A percentile compares a stretch with the other conserved stretches of the same genome.
Conservation (phyloP, 805 yeast genomes). For the Yarrowia keelungensis region DNA sequence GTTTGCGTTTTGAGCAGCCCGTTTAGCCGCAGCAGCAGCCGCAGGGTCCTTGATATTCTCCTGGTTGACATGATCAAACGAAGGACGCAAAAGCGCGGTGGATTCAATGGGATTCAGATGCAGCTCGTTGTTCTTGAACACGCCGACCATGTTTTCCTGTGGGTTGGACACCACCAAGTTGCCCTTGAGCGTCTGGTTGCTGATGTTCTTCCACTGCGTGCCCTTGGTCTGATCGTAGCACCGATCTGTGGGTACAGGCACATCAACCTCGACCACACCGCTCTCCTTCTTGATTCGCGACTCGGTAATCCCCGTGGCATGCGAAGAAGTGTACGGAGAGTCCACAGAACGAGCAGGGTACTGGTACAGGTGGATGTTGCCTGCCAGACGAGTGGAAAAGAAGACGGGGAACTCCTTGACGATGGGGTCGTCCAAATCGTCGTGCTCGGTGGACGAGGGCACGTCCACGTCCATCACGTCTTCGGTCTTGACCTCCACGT, state of each 20-base stretch:
- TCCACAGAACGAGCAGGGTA: slow-evolving; percentile 64
- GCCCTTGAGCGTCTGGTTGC: slow-evolving; percentile 72
- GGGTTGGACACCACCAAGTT: slow-evolving; percentile 55
- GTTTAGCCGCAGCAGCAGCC: slow-evolving; percentile 51
- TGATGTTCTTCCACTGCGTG: slow-evolving; percentile 67
- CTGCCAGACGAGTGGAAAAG: slow-evolving; percentile 49
- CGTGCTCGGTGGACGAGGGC: not conserved
- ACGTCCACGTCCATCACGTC: slow-evolving; percentile 32
- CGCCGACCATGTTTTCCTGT: slow-evolving; percentile 51
- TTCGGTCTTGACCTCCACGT: slow-evolving; percentile 22
- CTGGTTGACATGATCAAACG: slow-evolving; percentile 78
- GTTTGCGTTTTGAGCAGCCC: slow-evolving; percentile 52
- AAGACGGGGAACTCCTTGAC: slow-evolving; percentile 66
- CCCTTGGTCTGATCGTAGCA: slow-evolving; percentile 73
- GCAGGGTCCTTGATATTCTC: slow-evolving; percentile 53
- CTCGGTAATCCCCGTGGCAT: slow-evolving; percentile 53
- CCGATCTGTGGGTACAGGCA: slow-evolving; percentile 71
- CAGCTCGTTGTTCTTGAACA: slow-evolving; percentile 57
- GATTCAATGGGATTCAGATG: slow-evolving; percentile 68
- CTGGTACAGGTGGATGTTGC: slow-evolving; percentile 58
- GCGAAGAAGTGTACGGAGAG: slow-evolving; percentile 52
- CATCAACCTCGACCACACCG: slow-evolving; percentile 72
- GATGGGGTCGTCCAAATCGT: slow-evolving; percentile 58
- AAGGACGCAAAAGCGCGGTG: slow-evolving; percentile 80
- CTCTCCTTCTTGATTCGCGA: slow-evolving; percentile 67